phyloP scores from a whole-genome alignment of 2,329 filamentous ascomycete species.

The Coleophoma crateriformis region DNA sequence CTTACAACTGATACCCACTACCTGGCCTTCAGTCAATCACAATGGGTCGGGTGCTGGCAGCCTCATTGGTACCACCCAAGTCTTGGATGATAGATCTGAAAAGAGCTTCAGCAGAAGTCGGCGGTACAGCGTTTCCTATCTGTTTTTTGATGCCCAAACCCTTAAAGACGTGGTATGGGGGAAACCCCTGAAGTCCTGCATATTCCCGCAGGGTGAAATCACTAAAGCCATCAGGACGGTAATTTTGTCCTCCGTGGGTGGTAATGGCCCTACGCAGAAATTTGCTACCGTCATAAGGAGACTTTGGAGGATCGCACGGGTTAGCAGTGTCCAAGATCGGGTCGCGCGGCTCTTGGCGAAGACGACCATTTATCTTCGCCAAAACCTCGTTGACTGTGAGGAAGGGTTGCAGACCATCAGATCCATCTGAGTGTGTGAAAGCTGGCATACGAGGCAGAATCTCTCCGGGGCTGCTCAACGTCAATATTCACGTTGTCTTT shows the following conservation, averaged over 20 bases:
- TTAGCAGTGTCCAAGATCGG: conserved; percentile 30
- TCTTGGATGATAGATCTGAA: conserved; percentile 34
- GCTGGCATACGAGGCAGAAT: conserved; percentile 58
- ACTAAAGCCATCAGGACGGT: conserved; percentile 59
- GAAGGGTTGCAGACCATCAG: conserved; percentile 31
- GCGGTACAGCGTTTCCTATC: conserved; percentile 77
- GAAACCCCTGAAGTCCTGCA: conserved; percentile 67
- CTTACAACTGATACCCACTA: too few relatives aligned
- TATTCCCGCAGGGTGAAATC: conserved; percentile 63
- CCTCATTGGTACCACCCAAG: conserved; percentile 16
- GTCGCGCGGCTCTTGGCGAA: conserved; percentile 19
- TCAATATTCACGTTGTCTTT: neutral
- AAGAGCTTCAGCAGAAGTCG: conserved; percentile 42
- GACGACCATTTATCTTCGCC: neutral
- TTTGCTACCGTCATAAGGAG: conserved; percentile 38
- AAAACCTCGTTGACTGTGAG: conserved; percentile 35
- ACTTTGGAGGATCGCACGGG: conserved; percentile 3
- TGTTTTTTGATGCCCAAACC: conserved; percentile 47
- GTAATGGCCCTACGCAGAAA: conserved; percentile 57
- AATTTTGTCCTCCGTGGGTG: conserved; percentile 54
- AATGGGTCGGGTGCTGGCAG: neutral
- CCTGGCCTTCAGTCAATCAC: too few relatives aligned
- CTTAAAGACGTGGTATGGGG: conserved; percentile 50
- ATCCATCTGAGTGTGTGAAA: conserved; percentile 48
- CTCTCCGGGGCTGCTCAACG: conserved; percentile 56